phyloP scores from a whole-genome alignment of 225 moss, liverwort and hornwort genomes.

The Pleurozium schreberi region DNA sequence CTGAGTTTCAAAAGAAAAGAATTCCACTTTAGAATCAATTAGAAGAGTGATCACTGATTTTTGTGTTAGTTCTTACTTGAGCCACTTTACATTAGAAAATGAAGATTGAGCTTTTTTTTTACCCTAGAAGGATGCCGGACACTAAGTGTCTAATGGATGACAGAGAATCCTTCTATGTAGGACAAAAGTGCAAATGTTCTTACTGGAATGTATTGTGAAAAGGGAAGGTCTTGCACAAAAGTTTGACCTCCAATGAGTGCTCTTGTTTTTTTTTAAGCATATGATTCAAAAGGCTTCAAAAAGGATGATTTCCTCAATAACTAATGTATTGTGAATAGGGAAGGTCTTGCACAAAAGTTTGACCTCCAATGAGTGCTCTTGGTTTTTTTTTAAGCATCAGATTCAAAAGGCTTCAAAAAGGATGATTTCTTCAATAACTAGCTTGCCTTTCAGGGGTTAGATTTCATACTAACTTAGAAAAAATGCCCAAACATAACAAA shows the following conservation, averaged over 20 bases:
- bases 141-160: not conserved
- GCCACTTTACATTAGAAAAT: not conserved
- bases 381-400: not conserved
- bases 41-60: not conserved
- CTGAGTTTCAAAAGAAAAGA: not conserved
- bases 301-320: not conserved
- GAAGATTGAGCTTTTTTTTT: not conserved
- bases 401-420: not conserved
- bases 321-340: not conserved
- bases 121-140: fast-evolving
- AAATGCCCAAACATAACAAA: not conserved
- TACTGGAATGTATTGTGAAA: not conserved
- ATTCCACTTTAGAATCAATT: not conserved
- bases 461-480: not conserved
- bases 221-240: not conserved
- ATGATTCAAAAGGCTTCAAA: not conserved
- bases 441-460: no score
- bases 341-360: not conserved
- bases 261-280: not conserved
- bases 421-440: not conserved
- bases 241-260: not conserved
- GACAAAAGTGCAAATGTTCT: not conserved
- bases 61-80: not conserved
- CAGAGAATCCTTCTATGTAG: not conserved
- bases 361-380: not conserved